Evolutionary conservation across 2,329 filamentous ascomycete species (phyloP).

Genomic region (Fusarium ramigenum): DNA sequence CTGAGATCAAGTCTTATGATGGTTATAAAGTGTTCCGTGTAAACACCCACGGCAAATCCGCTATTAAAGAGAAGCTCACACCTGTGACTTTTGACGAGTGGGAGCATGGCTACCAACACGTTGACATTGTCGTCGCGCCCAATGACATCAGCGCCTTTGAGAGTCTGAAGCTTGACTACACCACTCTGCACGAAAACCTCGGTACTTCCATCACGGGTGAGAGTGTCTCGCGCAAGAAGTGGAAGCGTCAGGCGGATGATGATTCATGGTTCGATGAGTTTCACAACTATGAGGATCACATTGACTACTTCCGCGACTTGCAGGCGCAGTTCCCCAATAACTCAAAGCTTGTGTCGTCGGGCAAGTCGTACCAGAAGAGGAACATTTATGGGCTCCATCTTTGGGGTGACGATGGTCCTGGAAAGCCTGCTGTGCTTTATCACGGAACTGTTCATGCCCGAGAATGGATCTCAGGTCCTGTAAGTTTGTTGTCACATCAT

Average conservation of each 20-base stretch:
- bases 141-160: slow-evolving; percentile 44
- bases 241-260: slow-evolving; percentile 43
- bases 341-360: slow-evolving; percentile 57
- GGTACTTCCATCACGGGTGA: slow-evolving; percentile 45
- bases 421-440: slow-evolving; percentile 59
- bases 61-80: slow-evolving; percentile 48
- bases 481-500: slow-evolving; percentile 48
- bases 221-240: slow-evolving; percentile 26
- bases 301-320: slow-evolving; percentile 56
- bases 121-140: slow-evolving; percentile 48
- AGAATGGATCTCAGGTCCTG: slow-evolving; percentile 63
- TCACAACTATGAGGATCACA: slow-evolving; percentile 60
- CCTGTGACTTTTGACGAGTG: slow-evolving; percentile 37
- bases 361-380: slow-evolving; percentile 56
- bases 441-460: slow-evolving; percentile 64
- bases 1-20: slow-evolving; percentile 40
- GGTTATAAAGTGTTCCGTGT: slow-evolving; percentile 55
- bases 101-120: slow-evolving; percentile 30
- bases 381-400: slow-evolving; percentile 67
- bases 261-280: slow-evolving; percentile 60
- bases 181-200: slow-evolving; percentile 45
- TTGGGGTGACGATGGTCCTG: slow-evolving; percentile 55
- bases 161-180: slow-evolving; percentile 44
- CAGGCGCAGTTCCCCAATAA: slow-evolving; percentile 54
- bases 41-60: slow-evolving; percentile 54